phyloP scores from a whole-genome alignment of 257 asterid genomes.

The Nicotiana obtusifolia region DNA sequence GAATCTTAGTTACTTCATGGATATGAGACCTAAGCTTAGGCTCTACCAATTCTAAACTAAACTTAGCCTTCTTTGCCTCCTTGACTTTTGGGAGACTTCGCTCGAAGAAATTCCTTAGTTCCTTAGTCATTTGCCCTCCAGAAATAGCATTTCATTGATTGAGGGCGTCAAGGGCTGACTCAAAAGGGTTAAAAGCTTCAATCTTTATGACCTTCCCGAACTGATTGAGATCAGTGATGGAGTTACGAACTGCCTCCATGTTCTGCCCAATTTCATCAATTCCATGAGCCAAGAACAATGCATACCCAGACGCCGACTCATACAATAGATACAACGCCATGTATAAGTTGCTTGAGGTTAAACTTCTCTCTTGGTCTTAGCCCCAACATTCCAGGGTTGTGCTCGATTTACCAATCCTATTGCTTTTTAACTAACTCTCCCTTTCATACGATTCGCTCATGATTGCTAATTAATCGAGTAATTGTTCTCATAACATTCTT shows the following conservation, averaged over 20 bases:
- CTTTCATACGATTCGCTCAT: too few species aligned
- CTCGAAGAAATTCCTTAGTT: conserved; percentile 73
- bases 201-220: conserved; percentile 78
- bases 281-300: conserved; percentile 54
- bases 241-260: conserved; percentile 67
- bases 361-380: background rate
- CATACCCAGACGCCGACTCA: conserved; percentile 86
- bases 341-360: background rate
- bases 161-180: conserved; percentile 90
- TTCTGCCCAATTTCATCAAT: conserved; percentile 91
- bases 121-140: conserved; percentile 95
- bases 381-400: background rate
- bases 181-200: conserved; percentile 64
- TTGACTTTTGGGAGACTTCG: conserved; percentile 66
- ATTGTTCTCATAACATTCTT: too few species aligned
- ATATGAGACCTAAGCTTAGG: conserved; percentile 89
- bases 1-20: conserved; percentile 69
- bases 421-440: too few species aligned
- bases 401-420: too few species aligned
- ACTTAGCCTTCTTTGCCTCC: conserved; percentile 79
- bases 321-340: conserved; percentile 63
- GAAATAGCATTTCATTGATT: conserved; percentile 83
- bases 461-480: too few species aligned
- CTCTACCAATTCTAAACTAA: conserved; percentile 74
- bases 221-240: conserved; percentile 63